Evolutionary conservation across 768 basidiomycete genomes (phyloP), one percentile per base, ranked within the genome.

Genomic region (Cytidiella melzeri): DNA sequence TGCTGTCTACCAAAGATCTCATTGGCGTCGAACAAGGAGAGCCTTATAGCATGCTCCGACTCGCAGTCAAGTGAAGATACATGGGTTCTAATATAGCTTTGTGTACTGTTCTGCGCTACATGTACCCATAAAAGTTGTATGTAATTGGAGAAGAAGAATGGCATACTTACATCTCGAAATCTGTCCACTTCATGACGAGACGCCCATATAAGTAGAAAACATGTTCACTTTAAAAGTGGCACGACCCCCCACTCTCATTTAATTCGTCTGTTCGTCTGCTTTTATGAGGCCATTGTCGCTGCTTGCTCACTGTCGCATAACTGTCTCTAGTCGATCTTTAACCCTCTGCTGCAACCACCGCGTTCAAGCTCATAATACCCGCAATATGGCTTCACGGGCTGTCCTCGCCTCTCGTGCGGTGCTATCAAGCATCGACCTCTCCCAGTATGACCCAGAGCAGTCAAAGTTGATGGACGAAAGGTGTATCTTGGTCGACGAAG

Each of bases 391-490:
- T 34, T 48, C 46, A 78, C 57, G 75, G 42, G 84, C 86, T 41
- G 71, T 81, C 48, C 61, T 68, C 48, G 83, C 84, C 52, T 83
- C 84, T 18, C 72, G 69, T 51, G 75, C 81, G 48, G 74, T 76
- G 39, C 79, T 91, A 54, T 79, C 86, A 10, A 83, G 72, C 60
- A 73, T 94, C 56, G 89, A 93, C 64, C 73, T 95, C 39, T 80
- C 81, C 15, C 75, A 63, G 53, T 97, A 97, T 76, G 94, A 97
- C 64, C 78, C 86, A 10, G 91, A 92, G 60, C 95, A 97, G 64
- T 90, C 92, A 28, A 78, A 85, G 53, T 75, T 99, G 50, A 99
- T 99, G 96, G 90, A 93, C 58, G 96, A 99, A 68, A 73, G 83
- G 48, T 94, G 94, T 59, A 94, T 95, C 63, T 76, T 95, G 38